Evolutionary conservation across 805 yeast genomes (phyloP).

Genomic region (Ascoidea rubescens): DNA sequence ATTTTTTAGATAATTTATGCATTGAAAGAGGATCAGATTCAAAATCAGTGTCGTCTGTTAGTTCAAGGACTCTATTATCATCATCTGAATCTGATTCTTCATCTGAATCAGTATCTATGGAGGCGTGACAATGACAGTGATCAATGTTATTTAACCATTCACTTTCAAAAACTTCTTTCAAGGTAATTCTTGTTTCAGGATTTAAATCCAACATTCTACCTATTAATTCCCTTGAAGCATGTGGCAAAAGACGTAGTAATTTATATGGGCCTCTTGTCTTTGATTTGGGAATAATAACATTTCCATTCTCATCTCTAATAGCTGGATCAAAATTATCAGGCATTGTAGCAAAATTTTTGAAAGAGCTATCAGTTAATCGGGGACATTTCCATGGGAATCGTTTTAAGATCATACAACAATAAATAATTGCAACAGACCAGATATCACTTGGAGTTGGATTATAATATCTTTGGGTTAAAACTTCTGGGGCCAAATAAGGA

Average conservation of each 20-base stretch:
- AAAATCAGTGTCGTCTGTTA: slow-evolving; percentile 4
- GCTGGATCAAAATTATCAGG: slow-evolving; percentile 18
- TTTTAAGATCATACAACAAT: slow-evolving; percentile 76
- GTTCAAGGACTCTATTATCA: background rate
- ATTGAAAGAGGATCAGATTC: background rate
- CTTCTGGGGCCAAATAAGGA: slow-evolving; percentile 93
- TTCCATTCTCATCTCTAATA: slow-evolving; percentile 9
- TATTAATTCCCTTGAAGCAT: slow-evolving; percentile 45
- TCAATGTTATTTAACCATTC: slow-evolving; percentile 46
- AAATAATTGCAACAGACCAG: slow-evolving; percentile 90
- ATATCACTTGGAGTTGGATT: slow-evolving; percentile 84
- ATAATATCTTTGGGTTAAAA: slow-evolving; percentile 37
- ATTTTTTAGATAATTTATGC: background rate
- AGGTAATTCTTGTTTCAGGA: slow-evolving; percentile 40
- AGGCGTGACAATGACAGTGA: slow-evolving; percentile 27
- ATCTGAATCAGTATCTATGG: slow-evolving; percentile 10
- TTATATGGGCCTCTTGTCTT: slow-evolving; percentile 56
- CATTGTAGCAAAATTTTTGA: slow-evolving; percentile 42
- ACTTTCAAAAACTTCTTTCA: slow-evolving; percentile 41
- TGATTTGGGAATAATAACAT: slow-evolving; percentile 20
- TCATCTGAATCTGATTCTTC: slow-evolving; percentile 13
- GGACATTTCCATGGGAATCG: slow-evolving; percentile 96
- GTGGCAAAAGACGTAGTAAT: slow-evolving; percentile 57
- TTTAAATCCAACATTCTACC: slow-evolving; percentile 51
- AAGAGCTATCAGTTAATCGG: slow-evolving; percentile 61